Evolutionary conservation across 805 yeast genomes (phyloP).

Genomic region (Ogataea philodendri): DNA sequence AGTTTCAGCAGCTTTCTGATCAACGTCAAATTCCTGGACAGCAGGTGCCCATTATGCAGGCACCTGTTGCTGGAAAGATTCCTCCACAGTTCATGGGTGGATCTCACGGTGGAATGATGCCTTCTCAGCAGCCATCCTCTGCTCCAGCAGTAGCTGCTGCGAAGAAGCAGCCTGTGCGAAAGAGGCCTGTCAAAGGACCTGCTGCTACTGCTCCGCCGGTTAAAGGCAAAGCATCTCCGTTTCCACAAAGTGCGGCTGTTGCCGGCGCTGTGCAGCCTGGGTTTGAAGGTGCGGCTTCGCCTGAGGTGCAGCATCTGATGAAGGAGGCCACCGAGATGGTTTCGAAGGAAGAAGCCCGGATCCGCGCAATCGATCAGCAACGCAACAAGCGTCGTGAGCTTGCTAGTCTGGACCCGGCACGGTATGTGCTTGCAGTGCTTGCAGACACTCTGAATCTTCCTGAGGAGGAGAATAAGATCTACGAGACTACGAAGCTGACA

Average conservation of each 20-base stretch:
- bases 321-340: conserved; percentile 32
- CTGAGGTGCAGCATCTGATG: conserved; percentile 31
- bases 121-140: conserved; percentile 15
- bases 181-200: conserved; percentile 21
- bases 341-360: conserved; percentile 29
- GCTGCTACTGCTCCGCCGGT: conserved; percentile 18
- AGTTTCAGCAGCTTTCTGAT: conserved; percentile 26
- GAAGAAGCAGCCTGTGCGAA: conserved; percentile 26
- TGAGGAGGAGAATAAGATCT: conserved; percentile 35
- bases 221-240: conserved; percentile 17
- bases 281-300: conserved; percentile 19
- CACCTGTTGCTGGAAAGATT: conserved; percentile 11
- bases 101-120: conserved; percentile 13
- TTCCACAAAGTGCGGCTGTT: conserved; percentile 9
- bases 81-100: conserved; percentile 21
- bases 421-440: conserved; percentile 49
- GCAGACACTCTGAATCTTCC: conserved; percentile 49
- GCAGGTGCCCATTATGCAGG: conserved; percentile 20
- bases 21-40: conserved; percentile 20
- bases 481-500: conserved; percentile 22
- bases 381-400: conserved; percentile 46
- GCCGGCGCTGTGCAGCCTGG: conserved; percentile 13
- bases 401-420: conserved; percentile 44
- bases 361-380: conserved; percentile 37
- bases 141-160: conserved; percentile 14